Percentiles rank a stretch among this genome's conserved stretches.
Evolutionary conservation across 73 alveolate species (phyloP).

Genomic region (Tetrahymena malaccensis): DNA sequence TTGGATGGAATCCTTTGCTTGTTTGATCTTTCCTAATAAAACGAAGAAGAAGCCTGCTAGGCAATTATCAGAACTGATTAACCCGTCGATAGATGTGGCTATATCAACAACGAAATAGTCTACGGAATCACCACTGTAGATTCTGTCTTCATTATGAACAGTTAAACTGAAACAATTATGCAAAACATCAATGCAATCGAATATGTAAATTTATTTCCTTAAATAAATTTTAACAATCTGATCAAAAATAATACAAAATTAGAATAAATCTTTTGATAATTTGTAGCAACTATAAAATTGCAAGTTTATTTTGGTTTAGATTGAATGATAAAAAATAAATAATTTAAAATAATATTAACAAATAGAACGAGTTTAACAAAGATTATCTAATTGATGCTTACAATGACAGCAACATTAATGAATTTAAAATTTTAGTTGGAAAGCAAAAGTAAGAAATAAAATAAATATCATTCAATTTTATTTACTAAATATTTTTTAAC

Average conservation of each 20-base stretch:
- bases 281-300: neutral
- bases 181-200: neutral
- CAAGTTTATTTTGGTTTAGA: neutral
- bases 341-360: neutral
- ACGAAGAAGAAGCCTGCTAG: conserved; percentile 32
- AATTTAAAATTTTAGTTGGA: neutral
- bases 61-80: conserved; percentile 32
- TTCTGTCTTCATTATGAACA: neutral
- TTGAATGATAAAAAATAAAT: too few species aligned
- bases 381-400: neutral
- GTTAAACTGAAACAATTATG: neutral
- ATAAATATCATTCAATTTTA: too few species aligned
- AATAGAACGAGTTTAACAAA: neutral
- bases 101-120: neutral
- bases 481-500: too few species aligned
- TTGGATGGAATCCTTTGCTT: conserved; percentile 24
- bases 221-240: neutral
- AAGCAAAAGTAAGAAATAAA: neutral
- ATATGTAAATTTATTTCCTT: neutral
- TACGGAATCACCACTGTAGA: conserved; percentile 1
- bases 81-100: conserved; percentile 33
- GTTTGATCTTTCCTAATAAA: conserved; percentile 13
- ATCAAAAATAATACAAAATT: neutral
- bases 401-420: neutral
- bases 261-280: neutral